These are phyloP conservation scores for Eleusine coracana DNA, from an alignment of 176 grass and related monocot genomes.

Conservation along the genomic window DNA sequence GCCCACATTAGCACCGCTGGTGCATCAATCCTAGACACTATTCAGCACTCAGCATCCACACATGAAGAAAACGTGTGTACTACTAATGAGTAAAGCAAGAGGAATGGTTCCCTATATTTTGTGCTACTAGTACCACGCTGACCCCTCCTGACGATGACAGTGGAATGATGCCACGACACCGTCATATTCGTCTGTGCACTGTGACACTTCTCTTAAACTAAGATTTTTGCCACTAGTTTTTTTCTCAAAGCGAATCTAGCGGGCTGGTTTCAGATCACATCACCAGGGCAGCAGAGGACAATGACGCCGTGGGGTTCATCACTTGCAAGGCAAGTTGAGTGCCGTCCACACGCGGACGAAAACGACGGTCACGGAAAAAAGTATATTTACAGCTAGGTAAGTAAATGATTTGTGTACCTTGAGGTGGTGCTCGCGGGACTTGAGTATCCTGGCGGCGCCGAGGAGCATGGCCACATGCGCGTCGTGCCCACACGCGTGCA, in stretches of 20 bases:
- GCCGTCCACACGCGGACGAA: neutral
- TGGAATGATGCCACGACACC: neutral
- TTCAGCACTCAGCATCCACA: neutral
- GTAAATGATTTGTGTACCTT: conserved; percentile 42
- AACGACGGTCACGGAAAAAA: neutral
- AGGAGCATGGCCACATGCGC: conserved; percentile 99
- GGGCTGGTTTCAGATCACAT: conserved; percentile 8
- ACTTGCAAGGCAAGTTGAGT: neutral
- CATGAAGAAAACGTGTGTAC: neutral
- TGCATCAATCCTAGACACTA: neutral
- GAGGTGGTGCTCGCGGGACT: conserved; percentile 67
- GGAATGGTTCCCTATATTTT: neutral
- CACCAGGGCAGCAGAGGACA: neutral
- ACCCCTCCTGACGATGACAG: conserved; percentile 8
- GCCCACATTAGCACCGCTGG: neutral
- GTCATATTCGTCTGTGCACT: neutral
- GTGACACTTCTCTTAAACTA: conserved; percentile 38
- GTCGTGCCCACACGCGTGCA: conserved; percentile 98
- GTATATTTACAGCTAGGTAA: neutral
- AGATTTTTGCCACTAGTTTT: neutral
- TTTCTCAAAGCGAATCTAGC: conserved; percentile 12
- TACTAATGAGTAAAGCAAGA: neutral
- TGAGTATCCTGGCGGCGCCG: conserved; percentile 87
- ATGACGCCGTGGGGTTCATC: neutral
- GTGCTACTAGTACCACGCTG: neutral